Conservation (phyloP, 345 rosid species). For the Brassica nigra region DNA sequence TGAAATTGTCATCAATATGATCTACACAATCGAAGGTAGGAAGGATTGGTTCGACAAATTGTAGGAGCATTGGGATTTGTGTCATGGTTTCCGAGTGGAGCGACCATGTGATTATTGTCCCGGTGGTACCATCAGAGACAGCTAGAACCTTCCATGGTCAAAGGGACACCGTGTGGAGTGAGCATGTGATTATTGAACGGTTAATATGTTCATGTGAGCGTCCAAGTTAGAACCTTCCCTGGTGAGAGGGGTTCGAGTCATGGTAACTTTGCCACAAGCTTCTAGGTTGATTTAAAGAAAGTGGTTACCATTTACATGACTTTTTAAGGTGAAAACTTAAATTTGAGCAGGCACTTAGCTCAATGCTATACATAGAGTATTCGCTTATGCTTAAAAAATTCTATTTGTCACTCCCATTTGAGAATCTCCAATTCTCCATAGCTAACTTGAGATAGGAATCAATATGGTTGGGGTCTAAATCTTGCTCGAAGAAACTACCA, state of each 20-base stretch:
- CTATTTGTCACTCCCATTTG: constrained; percentile 79
- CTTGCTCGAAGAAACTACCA: constrained; percentile 66
- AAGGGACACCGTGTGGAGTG: too few relatives aligned
- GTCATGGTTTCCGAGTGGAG: too few relatives aligned
- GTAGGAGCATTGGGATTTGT: too few relatives aligned
- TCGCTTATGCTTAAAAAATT: constrained; percentile 27
- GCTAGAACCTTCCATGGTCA: neutral
- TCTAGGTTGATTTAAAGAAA: constrained; percentile 7
- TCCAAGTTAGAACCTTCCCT: constrained; percentile 14
- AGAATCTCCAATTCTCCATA: constrained; percentile 51
- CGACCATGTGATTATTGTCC: neutral
- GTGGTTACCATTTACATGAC: too few relatives aligned
- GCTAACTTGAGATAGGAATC: constrained; percentile 66
- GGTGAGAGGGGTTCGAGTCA: constrained; percentile 19
- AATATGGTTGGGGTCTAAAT: constrained; percentile 62
- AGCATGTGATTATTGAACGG: neutral
- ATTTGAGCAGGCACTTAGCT: constrained; percentile 43
- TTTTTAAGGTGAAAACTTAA: constrained; percentile 23
- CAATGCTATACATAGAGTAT: constrained; percentile 47
- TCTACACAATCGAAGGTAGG: too few relatives aligned
- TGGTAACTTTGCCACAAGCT: constrained; percentile 22
- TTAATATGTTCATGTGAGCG: constrained; percentile 22
- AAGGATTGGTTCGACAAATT: too few relatives aligned
- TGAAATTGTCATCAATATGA: too few relatives aligned
- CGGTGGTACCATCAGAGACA: constrained; percentile 13